Evolutionary conservation across 2,329 filamentous ascomycete species (phyloP).

Genomic region (Pseudogymnoascus pannorum): DNA sequence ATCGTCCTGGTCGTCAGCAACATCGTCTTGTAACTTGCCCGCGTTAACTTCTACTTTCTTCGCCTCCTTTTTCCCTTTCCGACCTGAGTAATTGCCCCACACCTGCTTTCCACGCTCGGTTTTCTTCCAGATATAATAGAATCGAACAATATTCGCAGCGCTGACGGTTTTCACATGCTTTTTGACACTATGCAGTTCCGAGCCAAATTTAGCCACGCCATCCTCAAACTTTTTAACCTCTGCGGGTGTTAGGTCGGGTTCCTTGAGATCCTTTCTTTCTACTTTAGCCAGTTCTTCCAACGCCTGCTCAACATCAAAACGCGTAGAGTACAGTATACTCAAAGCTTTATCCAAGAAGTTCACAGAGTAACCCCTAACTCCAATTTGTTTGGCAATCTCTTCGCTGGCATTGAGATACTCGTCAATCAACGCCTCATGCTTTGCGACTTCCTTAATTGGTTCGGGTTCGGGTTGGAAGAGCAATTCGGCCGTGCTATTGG

Average conservation of each 20-base stretch:
- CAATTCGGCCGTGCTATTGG: conserved; percentile 65
- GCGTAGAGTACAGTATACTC: conserved; percentile 61
- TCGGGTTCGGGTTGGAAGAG: conserved; percentile 73
- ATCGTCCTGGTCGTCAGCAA: conserved; percentile 87
- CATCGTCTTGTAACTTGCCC: conserved; percentile 79
- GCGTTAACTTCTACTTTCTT: conserved; percentile 63
- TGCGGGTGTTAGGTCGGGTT: conserved; percentile 69
- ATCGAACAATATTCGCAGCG: conserved; percentile 76
- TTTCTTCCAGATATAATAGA: conserved; percentile 99
- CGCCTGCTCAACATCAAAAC: conserved; percentile 65
- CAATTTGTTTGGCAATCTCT: conserved; percentile 60
- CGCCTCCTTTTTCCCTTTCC: conserved; percentile 84
- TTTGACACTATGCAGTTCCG: conserved; percentile 76
- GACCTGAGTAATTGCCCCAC: conserved; percentile 81
- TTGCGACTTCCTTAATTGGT: conserved; percentile 34
- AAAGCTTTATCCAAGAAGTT: conserved; percentile 84
- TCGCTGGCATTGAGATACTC: conserved; percentile 58
- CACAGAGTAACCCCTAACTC: conserved; percentile 68
- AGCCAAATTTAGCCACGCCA: conserved; percentile 81
- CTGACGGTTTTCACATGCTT: conserved; percentile 78
- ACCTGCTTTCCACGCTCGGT: conserved; percentile 75
- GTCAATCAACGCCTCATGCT: conserved; percentile 52
- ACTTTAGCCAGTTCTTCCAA: conserved; percentile 61
- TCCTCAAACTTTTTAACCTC: conserved; percentile 91
- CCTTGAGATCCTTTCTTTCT: conserved; percentile 68